These are phyloP conservation scores for Pseudopyrenochaeta lycopersici DNA, from an alignment of 2,329 filamentous ascomycete genomes.

Conservation along the genomic window DNA sequence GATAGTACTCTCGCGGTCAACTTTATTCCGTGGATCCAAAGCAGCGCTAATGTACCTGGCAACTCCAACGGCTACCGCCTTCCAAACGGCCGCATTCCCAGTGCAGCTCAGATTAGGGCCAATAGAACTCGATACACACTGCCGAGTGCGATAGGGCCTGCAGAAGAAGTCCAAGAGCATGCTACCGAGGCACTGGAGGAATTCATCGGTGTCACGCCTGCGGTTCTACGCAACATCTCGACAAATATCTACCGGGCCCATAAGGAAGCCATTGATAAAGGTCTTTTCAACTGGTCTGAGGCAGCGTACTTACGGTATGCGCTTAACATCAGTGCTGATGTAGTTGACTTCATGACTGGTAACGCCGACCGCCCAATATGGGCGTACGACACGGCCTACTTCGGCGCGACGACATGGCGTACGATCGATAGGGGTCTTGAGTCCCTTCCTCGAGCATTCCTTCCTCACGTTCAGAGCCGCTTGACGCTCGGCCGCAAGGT, in stretches of 20 bases:
- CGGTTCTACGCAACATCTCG: constrained; percentile 51
- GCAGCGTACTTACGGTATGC: constrained; percentile 69
- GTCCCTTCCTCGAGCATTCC: constrained; percentile 69
- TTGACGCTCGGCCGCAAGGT: constrained; percentile 67
- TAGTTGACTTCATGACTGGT: constrained; percentile 55
- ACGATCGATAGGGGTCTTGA: constrained; percentile 71
- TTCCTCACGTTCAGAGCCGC: constrained; percentile 66
- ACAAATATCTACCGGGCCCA: constrained; percentile 62
- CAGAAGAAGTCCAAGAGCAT: constrained; percentile 27
- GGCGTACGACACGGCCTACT: constrained; percentile 64
- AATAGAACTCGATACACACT: constrained; percentile 33
- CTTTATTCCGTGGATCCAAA: constrained; percentile 71
- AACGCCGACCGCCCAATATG: constrained; percentile 58
- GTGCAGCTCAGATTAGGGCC: constrained; percentile 36
- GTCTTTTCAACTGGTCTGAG: constrained; percentile 72
- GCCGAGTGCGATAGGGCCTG: constrained; percentile 21
- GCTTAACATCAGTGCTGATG: constrained; percentile 65
- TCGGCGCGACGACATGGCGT: constrained; percentile 66
- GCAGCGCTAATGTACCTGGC: constrained; percentile 62
- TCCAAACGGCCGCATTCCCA: constrained; percentile 46
- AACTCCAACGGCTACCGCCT: constrained; percentile 46
- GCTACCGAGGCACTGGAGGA: constrained; percentile 28
- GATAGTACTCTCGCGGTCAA: constrained; percentile 60
- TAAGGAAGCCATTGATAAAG: constrained; percentile 62
- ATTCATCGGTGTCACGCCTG: constrained; percentile 29